Conservation (phyloP, 257 asterid species). For the Parsonsia alboflavescens region DNA sequence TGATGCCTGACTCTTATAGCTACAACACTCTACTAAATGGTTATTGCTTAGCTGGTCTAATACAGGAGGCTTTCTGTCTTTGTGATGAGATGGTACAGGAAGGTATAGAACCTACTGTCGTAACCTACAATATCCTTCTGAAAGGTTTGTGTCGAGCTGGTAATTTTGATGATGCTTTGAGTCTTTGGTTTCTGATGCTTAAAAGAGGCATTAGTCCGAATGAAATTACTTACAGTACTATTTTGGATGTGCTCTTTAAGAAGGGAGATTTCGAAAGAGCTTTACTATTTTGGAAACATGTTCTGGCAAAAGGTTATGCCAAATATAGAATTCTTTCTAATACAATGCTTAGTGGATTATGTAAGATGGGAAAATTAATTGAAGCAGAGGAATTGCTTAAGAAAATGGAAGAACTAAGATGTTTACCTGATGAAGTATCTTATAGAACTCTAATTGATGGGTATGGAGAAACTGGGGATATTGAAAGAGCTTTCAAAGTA, state of each 20-base stretch:
- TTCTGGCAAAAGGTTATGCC: slow-evolving; percentile 55
- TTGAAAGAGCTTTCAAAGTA: slow-evolving; percentile 47
- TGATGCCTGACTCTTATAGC: slow-evolving; percentile 75
- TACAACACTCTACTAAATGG: slow-evolving; percentile 68
- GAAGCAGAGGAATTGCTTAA: slow-evolving; percentile 65
- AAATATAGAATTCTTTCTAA: slow-evolving; percentile 51
- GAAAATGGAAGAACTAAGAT: slow-evolving; percentile 58
- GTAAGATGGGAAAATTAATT: slow-evolving; percentile 65
- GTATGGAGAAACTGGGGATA: slow-evolving; percentile 58
- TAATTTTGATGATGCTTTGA: slow-evolving; percentile 62
- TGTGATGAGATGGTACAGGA: slow-evolving; percentile 58
- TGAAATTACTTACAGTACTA: slow-evolving; percentile 64
- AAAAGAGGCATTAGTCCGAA: slow-evolving; percentile 63
- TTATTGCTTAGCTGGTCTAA: slow-evolving; percentile 61
- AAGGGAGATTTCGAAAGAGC: slow-evolving; percentile 47
- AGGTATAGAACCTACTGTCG: slow-evolving; percentile 51
- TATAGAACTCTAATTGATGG: slow-evolving; percentile 65
- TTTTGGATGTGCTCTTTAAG: slow-evolving; percentile 59
- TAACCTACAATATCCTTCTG: slow-evolving; percentile 71
- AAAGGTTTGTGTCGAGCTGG: slow-evolving; percentile 67
- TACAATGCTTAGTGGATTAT: slow-evolving; percentile 68
- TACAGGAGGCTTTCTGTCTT: slow-evolving; percentile 52
- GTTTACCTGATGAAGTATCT: slow-evolving; percentile 68
- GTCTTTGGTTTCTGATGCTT: slow-evolving; percentile 69
- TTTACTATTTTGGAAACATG: slow-evolving; percentile 60